phyloP scores from a whole-genome alignment of 305 asterid genomes.

The Petunia hybrid region DNA sequence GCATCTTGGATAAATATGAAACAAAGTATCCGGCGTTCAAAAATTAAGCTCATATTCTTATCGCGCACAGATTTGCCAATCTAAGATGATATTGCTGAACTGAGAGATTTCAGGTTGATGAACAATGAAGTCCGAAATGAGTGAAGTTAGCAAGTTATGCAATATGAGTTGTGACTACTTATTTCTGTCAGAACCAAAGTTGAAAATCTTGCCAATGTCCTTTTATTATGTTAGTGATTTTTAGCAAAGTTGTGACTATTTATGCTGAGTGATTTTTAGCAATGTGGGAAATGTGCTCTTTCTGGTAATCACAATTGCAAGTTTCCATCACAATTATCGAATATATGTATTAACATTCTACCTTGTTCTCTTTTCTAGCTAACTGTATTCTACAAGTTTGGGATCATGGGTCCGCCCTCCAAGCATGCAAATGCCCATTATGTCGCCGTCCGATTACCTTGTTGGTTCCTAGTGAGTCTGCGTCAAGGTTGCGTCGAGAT shows the following conservation, averaged over 20 bases:
- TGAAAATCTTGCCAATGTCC: not conserved
- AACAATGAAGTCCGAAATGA: not conserved
- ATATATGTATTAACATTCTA: not conserved
- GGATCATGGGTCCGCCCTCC: constrained; percentile 79
- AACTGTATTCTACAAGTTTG: constrained; percentile 83
- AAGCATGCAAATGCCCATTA: constrained; percentile 82
- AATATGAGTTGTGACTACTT: not conserved
- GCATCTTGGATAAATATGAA: constrained; percentile 11
- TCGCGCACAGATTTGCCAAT: not conserved
- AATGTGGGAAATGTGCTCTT: not conserved
- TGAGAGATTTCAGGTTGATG: not conserved
- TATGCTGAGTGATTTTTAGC: too few relatives aligned
- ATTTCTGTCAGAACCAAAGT: not conserved
- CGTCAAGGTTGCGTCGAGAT: constrained; percentile 53
- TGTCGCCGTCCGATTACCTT: constrained; percentile 92
- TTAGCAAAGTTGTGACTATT: not conserved
- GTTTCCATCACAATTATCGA: constrained; percentile 1
- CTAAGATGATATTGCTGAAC: not conserved
- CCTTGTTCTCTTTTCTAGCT: constrained; percentile 50
- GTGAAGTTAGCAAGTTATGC: constrained; percentile 16
- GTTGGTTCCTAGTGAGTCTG: constrained; percentile 82
- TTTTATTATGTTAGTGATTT: not conserved
- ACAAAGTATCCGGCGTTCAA: not conserved
- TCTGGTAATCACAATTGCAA: not conserved
- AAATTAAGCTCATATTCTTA: constrained; percentile 11